A percentile compares a stretch with the other conserved stretches of the same genome.
phyloP scores from a whole-genome alignment of 2,329 filamentous ascomycete genomes.

The Cytospora mali region DNA sequence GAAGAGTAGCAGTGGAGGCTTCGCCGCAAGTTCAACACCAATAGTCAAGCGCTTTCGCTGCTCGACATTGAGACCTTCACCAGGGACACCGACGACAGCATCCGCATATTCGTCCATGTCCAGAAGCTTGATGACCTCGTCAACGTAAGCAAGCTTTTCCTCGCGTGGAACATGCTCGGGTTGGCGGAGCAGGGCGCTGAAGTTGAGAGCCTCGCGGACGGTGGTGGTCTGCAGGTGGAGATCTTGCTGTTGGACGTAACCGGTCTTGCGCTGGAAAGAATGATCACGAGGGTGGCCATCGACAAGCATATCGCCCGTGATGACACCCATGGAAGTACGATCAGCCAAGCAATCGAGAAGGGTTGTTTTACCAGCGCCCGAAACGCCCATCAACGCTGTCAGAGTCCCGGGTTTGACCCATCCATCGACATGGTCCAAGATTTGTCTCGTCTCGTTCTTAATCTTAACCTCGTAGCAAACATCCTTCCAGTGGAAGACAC shows the following conservation, averaged over 20 bases:
- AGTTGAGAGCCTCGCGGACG: slow-evolving; percentile 66
- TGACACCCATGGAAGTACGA: slow-evolving; percentile 71
- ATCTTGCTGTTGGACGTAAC: slow-evolving; percentile 71
- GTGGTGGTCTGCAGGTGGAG: slow-evolving; percentile 66
- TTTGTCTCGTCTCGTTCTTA: slow-evolving; percentile 26
- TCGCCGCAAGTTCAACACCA: slow-evolving; percentile 92
- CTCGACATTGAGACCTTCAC: slow-evolving; percentile 56
- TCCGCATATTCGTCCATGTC: slow-evolving; percentile 70
- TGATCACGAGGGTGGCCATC: slow-evolving; percentile 64
- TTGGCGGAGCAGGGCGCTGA: slow-evolving; percentile 66
- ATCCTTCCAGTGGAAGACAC: slow-evolving; percentile 29
- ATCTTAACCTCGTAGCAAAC: slow-evolving; percentile 30
- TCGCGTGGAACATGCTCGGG: slow-evolving; percentile 58
- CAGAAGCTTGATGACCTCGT: slow-evolving; percentile 68
- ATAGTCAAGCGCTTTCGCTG: slow-evolving; percentile 44
- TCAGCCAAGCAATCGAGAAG: slow-evolving; percentile 70
- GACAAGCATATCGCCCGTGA: slow-evolving; percentile 69
- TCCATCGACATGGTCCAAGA: slow-evolving; percentile 28
- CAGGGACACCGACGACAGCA: slow-evolving; percentile 68
- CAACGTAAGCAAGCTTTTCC: slow-evolving; percentile 67
- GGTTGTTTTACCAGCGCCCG: slow-evolving; percentile 73
- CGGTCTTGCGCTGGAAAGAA: slow-evolving; percentile 69
- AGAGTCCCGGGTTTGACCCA: slow-evolving; percentile 30
- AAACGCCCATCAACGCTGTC: slow-evolving; percentile 51
- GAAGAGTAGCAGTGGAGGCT: slow-evolving; percentile 84